Evolutionary conservation across 768 basidiomycete genomes (phyloP).

Genomic region (Candolleomyces efflorescens): DNA sequence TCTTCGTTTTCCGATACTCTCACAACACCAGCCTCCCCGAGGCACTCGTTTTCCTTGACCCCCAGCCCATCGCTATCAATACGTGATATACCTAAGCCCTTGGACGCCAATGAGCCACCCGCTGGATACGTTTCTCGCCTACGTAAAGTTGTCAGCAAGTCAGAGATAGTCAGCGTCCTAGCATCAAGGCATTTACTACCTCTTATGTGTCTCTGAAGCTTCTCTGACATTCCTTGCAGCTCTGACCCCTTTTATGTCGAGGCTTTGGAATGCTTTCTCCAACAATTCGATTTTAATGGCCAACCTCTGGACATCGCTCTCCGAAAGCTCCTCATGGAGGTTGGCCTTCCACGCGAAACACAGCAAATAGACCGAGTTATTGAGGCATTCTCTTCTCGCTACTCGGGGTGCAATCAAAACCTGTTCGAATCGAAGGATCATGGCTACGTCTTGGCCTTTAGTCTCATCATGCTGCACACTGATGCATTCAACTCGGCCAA

Average conservation of each 20-base stretch:
- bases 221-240: conserved; percentile 35
- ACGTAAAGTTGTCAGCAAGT: conserved; percentile 58
- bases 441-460: conserved; percentile 95
- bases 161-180: conserved; percentile 75
- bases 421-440: conserved; percentile 81
- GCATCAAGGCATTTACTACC: conserved; percentile 63
- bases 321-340: conserved; percentile 85
- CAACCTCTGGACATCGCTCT: conserved; percentile 91
- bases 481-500: conserved; percentile 98
- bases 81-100: conserved; percentile 34
- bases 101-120: conserved; percentile 57
- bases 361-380: conserved; percentile 99
- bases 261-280: conserved; percentile 70
- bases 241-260: conserved; percentile 63
- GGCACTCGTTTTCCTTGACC: conserved; percentile 11
- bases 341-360: conserved; percentile 90
- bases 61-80: conserved; percentile 16
- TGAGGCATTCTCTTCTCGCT: conserved; percentile 88
- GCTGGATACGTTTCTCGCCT: conserved; percentile 68
- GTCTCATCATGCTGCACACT: conserved; percentile 97
- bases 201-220: background rate
- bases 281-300: conserved; percentile 69
- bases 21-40: conserved; percentile 12
- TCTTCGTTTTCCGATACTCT: conserved; percentile 37
- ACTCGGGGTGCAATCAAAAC: conserved; percentile 76